These are phyloP conservation scores for Jackrogersella minutella DNA, from an alignment of 495 filamentous ascomycete species.

Conservation along the genomic window DNA sequence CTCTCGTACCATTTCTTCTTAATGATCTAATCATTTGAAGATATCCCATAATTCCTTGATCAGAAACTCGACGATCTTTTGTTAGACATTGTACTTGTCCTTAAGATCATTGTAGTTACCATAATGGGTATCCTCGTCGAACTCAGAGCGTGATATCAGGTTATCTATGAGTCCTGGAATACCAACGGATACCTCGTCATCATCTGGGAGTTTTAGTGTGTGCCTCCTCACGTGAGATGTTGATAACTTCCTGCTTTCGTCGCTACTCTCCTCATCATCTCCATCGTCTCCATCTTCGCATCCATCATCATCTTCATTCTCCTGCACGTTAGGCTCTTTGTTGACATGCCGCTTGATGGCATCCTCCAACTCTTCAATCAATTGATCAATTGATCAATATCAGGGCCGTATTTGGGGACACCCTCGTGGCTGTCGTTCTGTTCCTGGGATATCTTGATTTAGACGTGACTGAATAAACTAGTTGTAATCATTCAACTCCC, in stretches of 20 bases:
- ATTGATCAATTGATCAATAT: too few species aligned
- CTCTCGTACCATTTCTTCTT: background rate
- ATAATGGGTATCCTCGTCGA: background rate
- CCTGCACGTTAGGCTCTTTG: background rate
- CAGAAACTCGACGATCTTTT: background rate
- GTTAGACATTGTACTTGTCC: background rate
- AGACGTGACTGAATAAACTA: background rate
- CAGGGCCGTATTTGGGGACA: too few species aligned
- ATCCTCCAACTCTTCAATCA: background rate
- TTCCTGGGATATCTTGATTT: background rate
- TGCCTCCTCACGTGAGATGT: background rate
- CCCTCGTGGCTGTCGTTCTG: too few species aligned
- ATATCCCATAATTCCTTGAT: background rate
- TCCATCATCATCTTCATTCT: background rate
- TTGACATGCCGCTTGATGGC: background rate
- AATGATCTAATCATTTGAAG: background rate
- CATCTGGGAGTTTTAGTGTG: background rate
- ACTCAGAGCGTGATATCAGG: background rate
- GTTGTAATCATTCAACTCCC: background rate
- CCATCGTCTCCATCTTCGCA: background rate
- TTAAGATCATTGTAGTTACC: background rate
- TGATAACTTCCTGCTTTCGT: background rate
- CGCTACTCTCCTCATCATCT: background rate
- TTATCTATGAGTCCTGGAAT: background rate
- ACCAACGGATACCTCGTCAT: background rate